Percentiles rank a stretch among this genome's conserved stretches.
phyloP scores from a whole-genome alignment of 768 basidiomycete genomes.

The Chalciporus pseudorubinellus region DNA sequence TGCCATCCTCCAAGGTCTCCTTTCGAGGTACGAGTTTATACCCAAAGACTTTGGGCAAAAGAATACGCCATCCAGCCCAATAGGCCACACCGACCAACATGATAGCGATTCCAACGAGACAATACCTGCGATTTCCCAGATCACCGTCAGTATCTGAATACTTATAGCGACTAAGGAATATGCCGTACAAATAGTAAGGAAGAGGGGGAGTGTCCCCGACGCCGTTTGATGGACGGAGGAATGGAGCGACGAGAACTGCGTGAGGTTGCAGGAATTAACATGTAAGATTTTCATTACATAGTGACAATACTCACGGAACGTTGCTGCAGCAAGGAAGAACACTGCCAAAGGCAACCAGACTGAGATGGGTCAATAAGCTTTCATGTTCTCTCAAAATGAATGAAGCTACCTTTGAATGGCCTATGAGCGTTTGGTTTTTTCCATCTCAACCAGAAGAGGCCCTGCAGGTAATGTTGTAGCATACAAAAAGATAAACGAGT shows the following conservation, averaged over 20 bases:
- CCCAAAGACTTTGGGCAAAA: conserved; percentile 47
- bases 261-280: neutral
- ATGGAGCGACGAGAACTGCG: conserved; percentile 55
- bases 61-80: conserved; percentile 53
- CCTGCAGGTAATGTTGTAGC: conserved; percentile 26
- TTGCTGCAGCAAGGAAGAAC: conserved; percentile 51
- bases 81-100: conserved; percentile 47
- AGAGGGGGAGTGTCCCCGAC: conserved; percentile 60
- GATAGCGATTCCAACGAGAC: conserved; percentile 51
- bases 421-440: conserved; percentile 43
- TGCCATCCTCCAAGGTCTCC: conserved; percentile 49
- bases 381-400: neutral
- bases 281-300: neutral
- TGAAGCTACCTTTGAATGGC: conserved; percentile 48
- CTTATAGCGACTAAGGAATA: neutral
- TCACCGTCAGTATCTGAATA: neutral
- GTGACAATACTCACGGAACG: conserved; percentile 42
- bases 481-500: no score
- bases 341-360: conserved; percentile 57
- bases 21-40: conserved; percentile 50
- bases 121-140: conserved; percentile 38
- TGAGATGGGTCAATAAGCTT: conserved; percentile 5
- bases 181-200: conserved; percentile 50
- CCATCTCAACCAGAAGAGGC: conserved; percentile 57
- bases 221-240: conserved; percentile 50